Percentiles rank a stretch among this genome's conserved stretches.
phyloP scores from a whole-genome alignment of 352 stramenopile species.

The Pythium grandisporangium region DNA sequence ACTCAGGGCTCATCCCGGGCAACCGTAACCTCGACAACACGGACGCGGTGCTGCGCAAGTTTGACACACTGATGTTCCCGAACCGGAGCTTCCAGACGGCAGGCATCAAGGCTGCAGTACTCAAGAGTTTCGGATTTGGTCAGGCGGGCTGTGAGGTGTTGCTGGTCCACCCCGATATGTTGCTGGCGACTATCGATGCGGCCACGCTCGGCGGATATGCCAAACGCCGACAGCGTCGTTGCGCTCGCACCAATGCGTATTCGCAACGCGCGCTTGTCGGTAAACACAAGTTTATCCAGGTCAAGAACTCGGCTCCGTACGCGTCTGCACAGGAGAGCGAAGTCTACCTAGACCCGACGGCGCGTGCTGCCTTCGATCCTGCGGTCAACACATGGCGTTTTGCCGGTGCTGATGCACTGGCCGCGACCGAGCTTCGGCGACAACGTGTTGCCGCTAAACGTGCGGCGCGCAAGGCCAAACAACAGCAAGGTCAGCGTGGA shows the following conservation, averaged over 20 bases:
- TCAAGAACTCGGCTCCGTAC: constrained; percentile 82
- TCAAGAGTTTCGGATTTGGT: constrained; percentile 84
- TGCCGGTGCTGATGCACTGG: constrained; percentile 30
- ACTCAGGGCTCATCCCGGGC: constrained; percentile 61
- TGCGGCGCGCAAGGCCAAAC: constrained; percentile 21
- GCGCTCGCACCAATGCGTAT: constrained; percentile 71
- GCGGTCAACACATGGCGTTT: constrained; percentile 68
- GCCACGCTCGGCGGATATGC: constrained; percentile 51
- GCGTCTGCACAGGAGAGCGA: constrained; percentile 68
- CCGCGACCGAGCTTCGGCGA: constrained; percentile 32
- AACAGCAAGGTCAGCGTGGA: background rate
- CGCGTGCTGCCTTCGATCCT: constrained; percentile 66
- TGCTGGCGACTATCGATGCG: constrained; percentile 43
- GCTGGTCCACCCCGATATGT: constrained; percentile 65
- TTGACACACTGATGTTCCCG: constrained; percentile 72
- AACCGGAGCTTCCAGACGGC: constrained; percentile 72
- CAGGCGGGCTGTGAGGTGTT: constrained; percentile 67
- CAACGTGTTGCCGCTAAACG: too few species aligned
- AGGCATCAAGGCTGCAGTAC: constrained; percentile 67
- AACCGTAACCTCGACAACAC: constrained; percentile 84
- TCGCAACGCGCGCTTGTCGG: constrained; percentile 63
- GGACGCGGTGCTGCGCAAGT: constrained; percentile 51
- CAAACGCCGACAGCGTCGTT: constrained; percentile 39
- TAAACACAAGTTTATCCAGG: constrained; percentile 65
- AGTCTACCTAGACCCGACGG: constrained; percentile 79